Evolutionary conservation across 345 rosid species (phyloP), one percentile per base, ranked within the genome.

Genomic region (Erucastrum elatum): DNA sequence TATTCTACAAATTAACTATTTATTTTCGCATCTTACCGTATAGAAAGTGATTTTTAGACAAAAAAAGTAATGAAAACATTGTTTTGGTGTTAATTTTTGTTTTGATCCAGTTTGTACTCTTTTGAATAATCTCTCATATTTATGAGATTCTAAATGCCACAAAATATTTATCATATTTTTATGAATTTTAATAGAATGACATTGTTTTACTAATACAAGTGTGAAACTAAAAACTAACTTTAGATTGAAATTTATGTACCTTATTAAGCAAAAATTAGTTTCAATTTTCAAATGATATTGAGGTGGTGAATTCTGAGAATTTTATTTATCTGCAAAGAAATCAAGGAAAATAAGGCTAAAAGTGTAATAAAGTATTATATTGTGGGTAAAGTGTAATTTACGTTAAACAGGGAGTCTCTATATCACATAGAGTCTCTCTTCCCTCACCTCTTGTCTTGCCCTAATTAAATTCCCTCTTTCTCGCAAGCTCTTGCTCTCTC

Each of bases 361-460:
- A 68, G 1, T 16, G 21, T 7, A 61, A 69, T 13, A 33, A 6
- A 31, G 11, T 10, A 69, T 0, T 8, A 69, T 25, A 77, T 0
- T 26, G 7, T 4, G 30, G 75, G 16, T 11, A n/a, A 21, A 25
- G 0, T 34, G 65, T 4, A 70, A 35, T 63, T 49, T 51, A 26
- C n/a, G 30, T 1, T 1, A 70, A 63, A 26, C 0, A 0, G 3
- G 63, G 63, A 67, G 64, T 59, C 70, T 79, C 70, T 68, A 4
- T 0, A 0, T 0, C 1, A 2, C 0, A 2, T 6, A 61, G 66
- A 26, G 56, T 26, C 8, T 41, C 64, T 46, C 58, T n/a, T 65
- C 12, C 65, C 25, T 37, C 71, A 4, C 27, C 37, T 58, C 62
- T 44, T 21, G 21, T 17, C 37, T 33, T 9, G 83, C 80, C 83